Base-by-base conservation (phyloP, 768 basidiomycete species). In the Suillus tomentosus region DNA sequence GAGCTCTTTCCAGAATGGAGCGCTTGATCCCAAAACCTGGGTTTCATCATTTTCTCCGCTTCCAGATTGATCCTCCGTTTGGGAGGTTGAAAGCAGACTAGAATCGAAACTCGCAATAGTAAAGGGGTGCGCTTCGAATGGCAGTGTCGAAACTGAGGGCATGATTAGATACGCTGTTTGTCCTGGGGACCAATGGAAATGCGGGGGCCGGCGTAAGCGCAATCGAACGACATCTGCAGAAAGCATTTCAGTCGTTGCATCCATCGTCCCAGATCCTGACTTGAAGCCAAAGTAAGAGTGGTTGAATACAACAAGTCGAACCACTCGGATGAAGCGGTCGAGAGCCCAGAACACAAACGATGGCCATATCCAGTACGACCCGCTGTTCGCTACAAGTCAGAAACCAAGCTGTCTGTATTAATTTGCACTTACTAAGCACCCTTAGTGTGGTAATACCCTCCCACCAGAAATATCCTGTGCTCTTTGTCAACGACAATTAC, bases 61-160 rank as follows among this genome's bases (percentile, higher is more conserved):
- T 56, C 67, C 68, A 7, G 27, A 34, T 27, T 22, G 22, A 27
- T 57, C 4, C 13, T 36, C 54, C 13, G 36, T 11, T 17, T 17
- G 27, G 13, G 17, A 3, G 24, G 61, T 0, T 47, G 15, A 31
- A 19, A 62, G 37, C 0, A 57, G 50, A 58, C 31, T 59, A 0
- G 62, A 51, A 51, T 76, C 70, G 15, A 77, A 71, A 24, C 75
- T 80, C 3, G 83, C 76, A 56, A 86, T 85, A 0, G 84, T 84
- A 70, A 86, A 86, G 13, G 85, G 85, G 62, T 86, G 85, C 1
- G 80, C 72, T 70, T 86, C 80, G 51, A 80, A 77, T 17, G 80
- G 79, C 15, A 76, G 67, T 0, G 65, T 62, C 22, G 80, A 80
- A 7, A 82, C 72, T 7, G 71, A 63, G 3, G 83, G 82, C 61